Conservation (phyloP, 768 basidiomycete species). For the Ephemerocybe angulata region DNA sequence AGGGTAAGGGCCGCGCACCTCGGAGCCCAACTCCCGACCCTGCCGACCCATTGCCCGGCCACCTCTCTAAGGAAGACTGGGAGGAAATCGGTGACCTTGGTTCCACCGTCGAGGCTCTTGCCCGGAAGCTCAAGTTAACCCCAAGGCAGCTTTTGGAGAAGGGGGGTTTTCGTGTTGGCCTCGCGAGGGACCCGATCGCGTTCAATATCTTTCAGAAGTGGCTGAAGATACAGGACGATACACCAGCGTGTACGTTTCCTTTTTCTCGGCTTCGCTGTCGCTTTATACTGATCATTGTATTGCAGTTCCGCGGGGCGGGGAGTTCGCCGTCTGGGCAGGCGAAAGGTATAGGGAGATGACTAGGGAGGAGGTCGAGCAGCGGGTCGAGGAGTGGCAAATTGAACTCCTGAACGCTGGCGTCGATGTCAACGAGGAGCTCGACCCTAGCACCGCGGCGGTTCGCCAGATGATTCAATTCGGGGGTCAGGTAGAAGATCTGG, state of each 20-base stretch:
- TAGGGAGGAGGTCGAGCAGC: background rate
- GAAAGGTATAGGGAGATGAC: background rate
- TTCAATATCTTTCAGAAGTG: background rate
- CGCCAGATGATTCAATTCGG: background rate
- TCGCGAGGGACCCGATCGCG: background rate
- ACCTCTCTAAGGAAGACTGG: no score
- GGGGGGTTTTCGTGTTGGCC: no score
- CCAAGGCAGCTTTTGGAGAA: no score
- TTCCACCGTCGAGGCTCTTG: no score
- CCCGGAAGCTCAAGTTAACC: no score
- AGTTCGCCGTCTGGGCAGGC: background rate
- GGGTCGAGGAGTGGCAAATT: background rate
- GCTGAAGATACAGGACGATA: background rate
- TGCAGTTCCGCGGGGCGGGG: background rate
- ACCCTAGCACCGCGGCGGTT: background rate
- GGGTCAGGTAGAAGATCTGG: background rate
- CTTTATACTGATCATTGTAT: background rate
- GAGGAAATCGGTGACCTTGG: no score
- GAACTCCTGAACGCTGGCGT: background rate
- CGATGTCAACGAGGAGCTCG: background rate
- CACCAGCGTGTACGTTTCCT: background rate
- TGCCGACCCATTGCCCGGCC: no score
- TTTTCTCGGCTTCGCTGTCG: background rate
- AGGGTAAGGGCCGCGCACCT: no score
- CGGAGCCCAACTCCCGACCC: no score